phyloP scores from a whole-genome alignment of 163 green algal species.

The Botryococcus braunii region DNA sequence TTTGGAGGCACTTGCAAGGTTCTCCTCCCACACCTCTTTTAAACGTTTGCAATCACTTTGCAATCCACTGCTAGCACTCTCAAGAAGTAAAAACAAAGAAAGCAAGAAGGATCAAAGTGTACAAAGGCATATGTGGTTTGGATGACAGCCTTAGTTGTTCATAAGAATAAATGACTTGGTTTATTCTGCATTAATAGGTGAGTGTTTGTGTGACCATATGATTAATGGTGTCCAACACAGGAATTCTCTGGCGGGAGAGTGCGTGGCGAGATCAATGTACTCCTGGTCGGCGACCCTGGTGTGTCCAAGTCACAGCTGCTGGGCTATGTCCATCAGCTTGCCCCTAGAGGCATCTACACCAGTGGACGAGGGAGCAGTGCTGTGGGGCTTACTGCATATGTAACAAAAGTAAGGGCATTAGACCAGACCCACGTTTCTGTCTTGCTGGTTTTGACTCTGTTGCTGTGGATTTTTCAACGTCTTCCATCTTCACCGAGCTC shows the following conservation, averaged over 20 bases:
- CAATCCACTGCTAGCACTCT: not conserved
- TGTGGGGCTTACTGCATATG: constrained; percentile 93
- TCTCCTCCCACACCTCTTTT: too few relatives aligned
- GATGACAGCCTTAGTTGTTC: too few relatives aligned
- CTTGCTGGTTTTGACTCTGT: not conserved
- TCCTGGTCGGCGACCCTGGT: constrained; percentile 94
- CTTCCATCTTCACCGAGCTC: too few relatives aligned
- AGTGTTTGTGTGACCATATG: too few relatives aligned
- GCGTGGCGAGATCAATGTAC: constrained; percentile 91
- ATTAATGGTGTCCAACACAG: too few relatives aligned
- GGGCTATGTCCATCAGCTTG: constrained; percentile 91
- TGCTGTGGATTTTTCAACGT: too few relatives aligned
- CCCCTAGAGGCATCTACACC: constrained; percentile 93
- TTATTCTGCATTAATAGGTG: too few relatives aligned
- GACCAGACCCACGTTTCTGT: not conserved
- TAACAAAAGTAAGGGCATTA: constrained; percentile 52
- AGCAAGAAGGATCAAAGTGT: too few relatives aligned
- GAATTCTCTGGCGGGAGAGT: constrained; percentile 36
- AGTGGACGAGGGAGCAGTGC: constrained; percentile 80
- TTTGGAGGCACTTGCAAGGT: constrained; percentile 79
- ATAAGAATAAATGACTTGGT: too few relatives aligned
- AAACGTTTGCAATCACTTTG: not conserved
- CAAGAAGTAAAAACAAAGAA: too few relatives aligned
- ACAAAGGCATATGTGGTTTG: too few relatives aligned
- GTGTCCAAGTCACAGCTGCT: constrained; percentile 96